Evolutionary conservation across 1,284 basidiomycete genomes (phyloP).

Genomic region (Tilletia horrida): DNA sequence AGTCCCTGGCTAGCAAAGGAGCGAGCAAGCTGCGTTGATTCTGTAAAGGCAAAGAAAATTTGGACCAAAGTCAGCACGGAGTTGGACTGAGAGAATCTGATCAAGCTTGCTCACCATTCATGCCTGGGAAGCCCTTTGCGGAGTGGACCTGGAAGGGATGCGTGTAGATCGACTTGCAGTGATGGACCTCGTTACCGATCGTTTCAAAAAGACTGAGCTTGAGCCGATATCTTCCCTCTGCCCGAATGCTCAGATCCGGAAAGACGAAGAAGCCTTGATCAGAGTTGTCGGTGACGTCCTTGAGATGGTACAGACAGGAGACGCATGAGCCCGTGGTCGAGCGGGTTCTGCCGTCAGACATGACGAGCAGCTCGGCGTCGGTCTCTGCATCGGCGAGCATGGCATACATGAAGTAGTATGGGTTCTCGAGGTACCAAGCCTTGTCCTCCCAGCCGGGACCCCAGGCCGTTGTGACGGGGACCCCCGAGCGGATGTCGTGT

Average conservation of each 20-base stretch:
- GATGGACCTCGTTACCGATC: slow-evolving; percentile 65
- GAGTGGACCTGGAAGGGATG: slow-evolving; percentile 48
- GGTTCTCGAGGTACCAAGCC: slow-evolving; percentile 52
- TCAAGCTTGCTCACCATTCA: slow-evolving; percentile 30
- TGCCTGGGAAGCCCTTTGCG: slow-evolving; percentile 49
- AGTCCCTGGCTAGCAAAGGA: slow-evolving; percentile 50
- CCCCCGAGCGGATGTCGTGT: slow-evolving; percentile 32
- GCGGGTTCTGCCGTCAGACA: slow-evolving; percentile 85
- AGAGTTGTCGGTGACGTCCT: slow-evolving; percentile 73
- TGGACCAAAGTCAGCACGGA: neutral
- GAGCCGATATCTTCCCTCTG: slow-evolving; percentile 80
- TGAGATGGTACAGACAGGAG: slow-evolving; percentile 87
- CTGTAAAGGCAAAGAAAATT: slow-evolving; percentile 11
- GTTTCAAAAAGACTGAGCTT: slow-evolving; percentile 83
- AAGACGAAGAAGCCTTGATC: slow-evolving; percentile 64
- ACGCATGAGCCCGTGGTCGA: slow-evolving; percentile 86
- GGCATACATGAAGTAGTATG: slow-evolving; percentile 52
- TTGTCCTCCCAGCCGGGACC: slow-evolving; percentile 52
- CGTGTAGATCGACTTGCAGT: slow-evolving; percentile 51
- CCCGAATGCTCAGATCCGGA: slow-evolving; percentile 60
- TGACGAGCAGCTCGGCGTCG: slow-evolving; percentile 63
- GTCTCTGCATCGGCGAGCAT: slow-evolving; percentile 49
- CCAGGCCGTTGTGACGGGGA: slow-evolving; percentile 37
- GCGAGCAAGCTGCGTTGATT: slow-evolving; percentile 44
- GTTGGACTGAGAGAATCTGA: neutral